Evolutionary conservation across 768 basidiomycete species (phyloP).

Genomic region (Serendipita indica): DNA sequence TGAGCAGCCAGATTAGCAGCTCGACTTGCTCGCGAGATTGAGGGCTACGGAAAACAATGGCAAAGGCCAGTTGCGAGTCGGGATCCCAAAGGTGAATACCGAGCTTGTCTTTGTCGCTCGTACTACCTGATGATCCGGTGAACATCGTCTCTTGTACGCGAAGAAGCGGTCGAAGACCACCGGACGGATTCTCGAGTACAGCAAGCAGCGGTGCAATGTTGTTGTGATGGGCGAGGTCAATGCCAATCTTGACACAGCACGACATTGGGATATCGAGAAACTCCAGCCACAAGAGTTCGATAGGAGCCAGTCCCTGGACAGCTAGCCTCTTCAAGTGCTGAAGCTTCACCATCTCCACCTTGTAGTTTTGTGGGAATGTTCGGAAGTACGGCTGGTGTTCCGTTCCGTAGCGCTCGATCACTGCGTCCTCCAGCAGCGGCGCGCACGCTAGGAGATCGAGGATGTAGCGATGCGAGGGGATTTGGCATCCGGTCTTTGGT

Average conservation of each 20-base stretch:
- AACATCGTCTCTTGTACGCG: slow-evolving; percentile 7
- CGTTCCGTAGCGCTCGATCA: slow-evolving; percentile 3
- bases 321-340: neutral
- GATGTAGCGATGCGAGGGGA: slow-evolving; percentile 8
- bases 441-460: slow-evolving; percentile 4
- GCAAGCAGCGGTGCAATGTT: slow-evolving; percentile 6
- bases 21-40: neutral
- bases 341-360: neutral
- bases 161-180: slow-evolving; percentile 1
- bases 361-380: neutral
- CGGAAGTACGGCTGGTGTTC: slow-evolving; percentile 5
- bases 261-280: neutral
- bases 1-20: slow-evolving; percentile 4
- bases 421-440: neutral
- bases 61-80: neutral
- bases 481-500: slow-evolving; percentile 1
- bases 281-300: slow-evolving; percentile 6
- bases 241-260: slow-evolving; percentile 6
- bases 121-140: neutral
- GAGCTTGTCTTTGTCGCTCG: slow-evolving; percentile 1
- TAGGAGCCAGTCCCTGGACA: slow-evolving; percentile 1
- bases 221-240: neutral
- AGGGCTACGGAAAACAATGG: neutral
- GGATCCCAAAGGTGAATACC: slow-evolving; percentile 5
- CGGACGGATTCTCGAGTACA: neutral